Base-by-base conservation (phyloP, 1,139 yeast genomes). In the Suhomyces bokatorum region DNA sequence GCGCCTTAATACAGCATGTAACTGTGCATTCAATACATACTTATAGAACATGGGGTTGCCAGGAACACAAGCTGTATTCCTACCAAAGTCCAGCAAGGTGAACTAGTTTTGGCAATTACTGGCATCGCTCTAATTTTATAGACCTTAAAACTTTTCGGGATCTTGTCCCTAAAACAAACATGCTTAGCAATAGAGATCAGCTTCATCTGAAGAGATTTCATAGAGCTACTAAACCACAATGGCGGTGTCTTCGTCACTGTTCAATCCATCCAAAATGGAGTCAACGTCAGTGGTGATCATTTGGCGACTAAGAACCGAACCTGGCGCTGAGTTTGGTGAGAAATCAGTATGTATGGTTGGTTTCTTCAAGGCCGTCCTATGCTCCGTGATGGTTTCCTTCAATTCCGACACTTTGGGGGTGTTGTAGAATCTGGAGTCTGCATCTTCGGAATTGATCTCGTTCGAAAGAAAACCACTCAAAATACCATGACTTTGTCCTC, bases 351-450 rank as follows among this genome's bases (percentile, higher is more conserved):
- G 39, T 20, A 37, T 39, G 14, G 41, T 37, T 3, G 55, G 50
- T 26, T 48, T 53, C 31, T 39, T 44, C 17, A 44, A 29, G 2
- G 41, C 15, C 12, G 45, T 22, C 42, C 32, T 48, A 28, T 45
- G 44, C 27, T 62, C 70, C 30, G 59, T 52, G 49, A 73, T 59
- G n/a, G 64, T 66, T 38, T 69, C 75, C 50, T 73, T 70, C 49
- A 77, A 64, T 47, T 77, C 80, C n/a, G 73, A 60, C 2, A 76
- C 78, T 50, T 69, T 68, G 9, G 80, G 79, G 7, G 69, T 57
- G 37, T 56, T 51, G 39, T 55, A 38, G 22, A 32, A 45, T 15
- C 49, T 48, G 7, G 31, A n/a, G 12, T 31, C 35, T 4, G 15
- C 17, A n/a, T 34, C 29, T 14, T 20, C 28, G 20, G 36, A 34